phyloP scores from a whole-genome alignment of 306 rosid species.

The Prunus davidiana region DNA sequence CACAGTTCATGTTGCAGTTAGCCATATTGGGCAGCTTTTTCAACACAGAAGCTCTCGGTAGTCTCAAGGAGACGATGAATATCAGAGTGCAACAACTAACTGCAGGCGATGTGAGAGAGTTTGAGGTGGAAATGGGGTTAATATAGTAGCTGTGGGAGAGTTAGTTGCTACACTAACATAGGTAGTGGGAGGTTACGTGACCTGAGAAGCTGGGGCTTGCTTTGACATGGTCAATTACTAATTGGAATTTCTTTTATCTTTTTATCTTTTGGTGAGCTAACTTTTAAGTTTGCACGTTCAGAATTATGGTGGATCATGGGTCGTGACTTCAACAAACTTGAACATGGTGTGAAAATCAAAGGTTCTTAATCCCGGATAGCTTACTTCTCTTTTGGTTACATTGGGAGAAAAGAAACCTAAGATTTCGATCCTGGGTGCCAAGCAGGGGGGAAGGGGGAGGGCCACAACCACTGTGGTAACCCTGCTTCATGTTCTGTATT shows the following conservation, averaged over 20 bases:
- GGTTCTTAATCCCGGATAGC: too few relatives aligned
- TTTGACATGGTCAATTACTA: background rate
- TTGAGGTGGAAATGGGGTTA: background rate
- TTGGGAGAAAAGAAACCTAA: too few relatives aligned
- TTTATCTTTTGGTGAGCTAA: background rate
- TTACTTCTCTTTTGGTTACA: too few relatives aligned
- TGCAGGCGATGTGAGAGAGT: background rate
- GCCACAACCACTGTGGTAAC: too few relatives aligned
- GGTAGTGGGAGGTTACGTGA: constrained; percentile 20
- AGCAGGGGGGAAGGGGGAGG: too few relatives aligned
- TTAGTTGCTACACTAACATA: background rate
- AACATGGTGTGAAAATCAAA: background rate
- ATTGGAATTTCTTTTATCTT: background rate
- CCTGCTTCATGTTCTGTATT: too few relatives aligned
- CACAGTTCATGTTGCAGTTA: background rate
- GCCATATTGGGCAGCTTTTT: constrained; percentile 3
- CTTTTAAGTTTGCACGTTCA: background rate
- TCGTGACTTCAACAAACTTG: background rate
- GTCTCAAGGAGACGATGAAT: background rate
- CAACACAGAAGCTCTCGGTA: background rate
- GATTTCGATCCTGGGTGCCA: too few relatives aligned
- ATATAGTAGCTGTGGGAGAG: background rate
- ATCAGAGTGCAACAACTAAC: background rate
- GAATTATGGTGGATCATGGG: too few relatives aligned
- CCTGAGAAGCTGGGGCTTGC: background rate